A percentile compares a stretch with the other conserved stretches of the same genome.
These are phyloP conservation scores for Jacaranda mimosifolia DNA, from an alignment of 257 asterid genomes.

Conservation along the genomic window DNA sequence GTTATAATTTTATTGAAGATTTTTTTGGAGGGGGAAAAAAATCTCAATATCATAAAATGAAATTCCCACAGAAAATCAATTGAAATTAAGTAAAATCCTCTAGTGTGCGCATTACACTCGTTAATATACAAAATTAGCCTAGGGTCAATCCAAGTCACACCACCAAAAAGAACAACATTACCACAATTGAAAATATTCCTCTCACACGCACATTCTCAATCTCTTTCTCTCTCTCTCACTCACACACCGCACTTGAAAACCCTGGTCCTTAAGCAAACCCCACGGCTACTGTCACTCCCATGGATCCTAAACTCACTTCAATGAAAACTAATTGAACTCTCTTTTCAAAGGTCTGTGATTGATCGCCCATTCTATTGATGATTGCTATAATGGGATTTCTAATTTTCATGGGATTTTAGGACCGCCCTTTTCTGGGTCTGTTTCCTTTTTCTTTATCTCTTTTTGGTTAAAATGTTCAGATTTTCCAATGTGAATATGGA, in stretches of 20 bases:
- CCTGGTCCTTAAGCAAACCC: constrained; percentile 35
- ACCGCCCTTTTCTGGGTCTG: background rate
- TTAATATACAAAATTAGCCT: too few relatives aligned
- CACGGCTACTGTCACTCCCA: constrained; percentile 22
- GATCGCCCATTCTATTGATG: background rate
- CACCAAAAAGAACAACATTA: too few relatives aligned
- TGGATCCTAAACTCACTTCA: constrained; percentile 22
- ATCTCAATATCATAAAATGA: too few relatives aligned
- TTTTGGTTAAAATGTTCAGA: background rate
- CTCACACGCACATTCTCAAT: background rate
- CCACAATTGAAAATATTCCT: background rate
- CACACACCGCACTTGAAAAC: background rate
- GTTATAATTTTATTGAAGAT: too few relatives aligned
- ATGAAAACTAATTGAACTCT: constrained; percentile 24
- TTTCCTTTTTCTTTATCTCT: background rate
- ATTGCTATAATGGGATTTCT: constrained; percentile 14
- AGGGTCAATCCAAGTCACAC: too few relatives aligned
- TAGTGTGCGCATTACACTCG: too few relatives aligned
- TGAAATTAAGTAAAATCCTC: too few relatives aligned
- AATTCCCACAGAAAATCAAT: too few relatives aligned
- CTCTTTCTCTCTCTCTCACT: background rate
- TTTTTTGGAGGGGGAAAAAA: too few relatives aligned
- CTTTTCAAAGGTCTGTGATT: constrained; percentile 27
- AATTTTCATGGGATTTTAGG: constrained; percentile 1
- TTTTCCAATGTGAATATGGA: constrained; percentile 12